phyloP scores from a whole-genome alignment of 192 early-diverging fungal genomes.

The Coemansia sp. region DNA sequence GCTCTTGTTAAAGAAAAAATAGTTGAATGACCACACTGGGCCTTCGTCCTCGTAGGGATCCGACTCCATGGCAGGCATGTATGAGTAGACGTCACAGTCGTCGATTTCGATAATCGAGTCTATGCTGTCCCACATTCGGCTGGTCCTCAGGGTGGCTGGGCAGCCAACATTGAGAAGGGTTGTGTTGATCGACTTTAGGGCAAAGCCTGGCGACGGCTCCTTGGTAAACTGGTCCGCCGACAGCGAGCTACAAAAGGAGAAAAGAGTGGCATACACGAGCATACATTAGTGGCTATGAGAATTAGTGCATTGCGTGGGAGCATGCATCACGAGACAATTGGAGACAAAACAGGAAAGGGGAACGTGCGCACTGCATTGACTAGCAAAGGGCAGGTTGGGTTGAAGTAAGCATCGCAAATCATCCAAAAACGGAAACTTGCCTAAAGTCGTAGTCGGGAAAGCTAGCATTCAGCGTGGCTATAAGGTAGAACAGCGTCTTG shows the following conservation, averaged over 20 bases:
- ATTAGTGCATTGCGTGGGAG: background rate
- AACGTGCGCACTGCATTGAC: slow-evolving; percentile 6
- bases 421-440: slow-evolving; percentile 32
- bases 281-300: background rate
- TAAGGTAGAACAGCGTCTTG: slow-evolving; percentile 89
- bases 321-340: slow-evolving; percentile 10
- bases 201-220: slow-evolving; percentile 67
- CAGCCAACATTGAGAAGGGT: slow-evolving; percentile 80
- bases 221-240: slow-evolving; percentile 56
- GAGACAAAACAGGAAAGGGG: background rate
- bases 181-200: slow-evolving; percentile 80
- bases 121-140: slow-evolving; percentile 80
- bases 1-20: slow-evolving; percentile 93
- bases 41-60: slow-evolving; percentile 93
- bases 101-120: slow-evolving; percentile 80
- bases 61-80: slow-evolving; percentile 78
- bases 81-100: slow-evolving; percentile 89
- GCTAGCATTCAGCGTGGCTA: slow-evolving; percentile 92
- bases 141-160: slow-evolving; percentile 33
- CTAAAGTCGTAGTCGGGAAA: slow-evolving; percentile 98
- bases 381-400: background rate
- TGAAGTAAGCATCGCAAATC: too few relatives aligned
- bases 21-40: slow-evolving; percentile 92
- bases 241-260: slow-evolving; percentile 38
- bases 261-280: background rate